Conservation (phyloP, 2,329 filamentous ascomycete species). For the Arthrobotrys conoides region DNA sequence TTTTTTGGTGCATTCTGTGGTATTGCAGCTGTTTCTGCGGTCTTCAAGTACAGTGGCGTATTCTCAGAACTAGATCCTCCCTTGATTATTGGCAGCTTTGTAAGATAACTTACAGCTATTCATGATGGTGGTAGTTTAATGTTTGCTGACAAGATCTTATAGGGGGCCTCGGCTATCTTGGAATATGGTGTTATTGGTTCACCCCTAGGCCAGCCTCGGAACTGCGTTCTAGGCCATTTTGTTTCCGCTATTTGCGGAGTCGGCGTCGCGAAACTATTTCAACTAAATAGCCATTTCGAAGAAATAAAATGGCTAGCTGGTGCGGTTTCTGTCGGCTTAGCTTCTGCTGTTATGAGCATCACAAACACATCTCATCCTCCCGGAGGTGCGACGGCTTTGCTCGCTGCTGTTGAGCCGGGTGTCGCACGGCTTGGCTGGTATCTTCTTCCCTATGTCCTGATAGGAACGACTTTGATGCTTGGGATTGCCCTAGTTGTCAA, state of each 20-base stretch:
- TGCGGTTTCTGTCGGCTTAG: slow-evolving; percentile 75
- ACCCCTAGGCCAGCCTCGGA: slow-evolving; percentile 80
- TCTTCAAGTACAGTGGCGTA: slow-evolving; percentile 72
- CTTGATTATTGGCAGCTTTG: slow-evolving; percentile 79
- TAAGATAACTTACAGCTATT: slow-evolving; percentile 65
- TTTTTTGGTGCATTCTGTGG: slow-evolving; percentile 76
- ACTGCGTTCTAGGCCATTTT: slow-evolving; percentile 77
- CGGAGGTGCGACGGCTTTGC: slow-evolving; percentile 79
- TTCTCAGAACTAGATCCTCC: slow-evolving; percentile 73
- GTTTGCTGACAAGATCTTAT: neutral
- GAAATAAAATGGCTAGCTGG: slow-evolving; percentile 76
- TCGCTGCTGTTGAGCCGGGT: slow-evolving; percentile 75
- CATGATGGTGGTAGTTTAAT: neutral
- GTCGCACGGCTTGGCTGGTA: slow-evolving; percentile 77
- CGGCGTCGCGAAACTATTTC: slow-evolving; percentile 76
- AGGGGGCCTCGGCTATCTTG: slow-evolving; percentile 83
- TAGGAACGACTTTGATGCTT: slow-evolving; percentile 76
- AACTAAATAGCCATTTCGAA: slow-evolving; percentile 69
- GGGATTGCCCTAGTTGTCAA: slow-evolving; percentile 76
- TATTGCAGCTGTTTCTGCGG: slow-evolving; percentile 74
- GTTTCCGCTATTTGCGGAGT: slow-evolving; percentile 76
- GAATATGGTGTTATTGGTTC: slow-evolving; percentile 80
- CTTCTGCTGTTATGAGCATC: slow-evolving; percentile 77
- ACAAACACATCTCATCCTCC: slow-evolving; percentile 82
- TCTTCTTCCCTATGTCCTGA: slow-evolving; percentile 75